A percentile compares a stretch with the other conserved stretches of the same genome.
phyloP scores from a whole-genome alignment of 768 basidiomycete genomes.

The Leccinellum luteum region DNA sequence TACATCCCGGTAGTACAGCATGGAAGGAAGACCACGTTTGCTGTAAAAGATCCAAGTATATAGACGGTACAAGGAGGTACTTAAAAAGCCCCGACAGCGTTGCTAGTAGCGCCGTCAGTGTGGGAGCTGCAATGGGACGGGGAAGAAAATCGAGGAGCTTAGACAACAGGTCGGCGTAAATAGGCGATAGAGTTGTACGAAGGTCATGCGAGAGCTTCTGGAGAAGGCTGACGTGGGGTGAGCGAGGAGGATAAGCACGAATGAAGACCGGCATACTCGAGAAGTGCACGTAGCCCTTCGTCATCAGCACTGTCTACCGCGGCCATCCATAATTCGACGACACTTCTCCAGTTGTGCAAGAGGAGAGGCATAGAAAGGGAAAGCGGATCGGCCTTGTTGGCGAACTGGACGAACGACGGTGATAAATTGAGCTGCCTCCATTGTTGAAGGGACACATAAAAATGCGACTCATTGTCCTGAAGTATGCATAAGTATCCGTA shows the following conservation, averaged over 20 bases:
- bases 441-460: conserved; percentile 67
- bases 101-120: conserved; percentile 61
- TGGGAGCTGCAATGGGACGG: conserved; percentile 54
- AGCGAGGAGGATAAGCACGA: conserved; percentile 6
- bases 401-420: conserved; percentile 70
- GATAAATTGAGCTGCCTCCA: conserved; percentile 82
- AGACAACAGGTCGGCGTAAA: conserved; percentile 54
- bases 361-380: conserved; percentile 78
- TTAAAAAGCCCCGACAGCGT: conserved; percentile 71
- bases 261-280: conserved; percentile 55
- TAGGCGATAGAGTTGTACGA: conserved; percentile 68
- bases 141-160: conserved; percentile 57
- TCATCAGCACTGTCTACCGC: conserved; percentile 61
- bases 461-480: conserved; percentile 78
- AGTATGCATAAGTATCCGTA: background rate
- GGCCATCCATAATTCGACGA: conserved; percentile 62
- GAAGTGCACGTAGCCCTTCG: conserved; percentile 68
- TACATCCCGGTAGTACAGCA: conserved; percentile 52
- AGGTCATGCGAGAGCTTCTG: conserved; percentile 80
- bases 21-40: conserved; percentile 60
- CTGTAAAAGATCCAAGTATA: conserved; percentile 49
- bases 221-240: conserved; percentile 50
- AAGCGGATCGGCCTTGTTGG: conserved; percentile 54
- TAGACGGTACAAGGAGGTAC: conserved; percentile 65
- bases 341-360: conserved; percentile 73